Evolutionary conservation across 169 alveolate genomes (phyloP), one percentile per base, ranked within the genome.

Genomic region (Prorocentrum cordatum): DNA sequence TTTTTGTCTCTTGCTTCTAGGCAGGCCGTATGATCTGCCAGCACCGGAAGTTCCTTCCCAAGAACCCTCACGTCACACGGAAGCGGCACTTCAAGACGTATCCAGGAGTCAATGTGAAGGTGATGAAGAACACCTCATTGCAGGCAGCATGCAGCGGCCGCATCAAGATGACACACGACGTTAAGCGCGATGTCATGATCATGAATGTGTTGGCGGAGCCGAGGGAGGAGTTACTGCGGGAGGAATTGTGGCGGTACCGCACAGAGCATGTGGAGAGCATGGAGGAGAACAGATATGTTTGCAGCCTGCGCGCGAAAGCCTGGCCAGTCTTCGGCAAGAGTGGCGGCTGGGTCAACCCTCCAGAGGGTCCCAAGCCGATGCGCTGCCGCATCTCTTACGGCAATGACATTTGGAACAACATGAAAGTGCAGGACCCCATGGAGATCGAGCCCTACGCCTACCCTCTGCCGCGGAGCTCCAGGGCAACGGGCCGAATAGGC

Each of bases 171-270:
- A 95, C 96, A 14, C 96, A 94, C 54, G 96, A 94, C 71, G 93
- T 92, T n/a, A 0, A 73, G 24, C 94, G 94, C 82, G 92, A 95
- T 79, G 93, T 94, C 14, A 83, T 93, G 58, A 89, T 95, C 58
- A 95, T 94, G 35, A 95, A 95, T 89, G 96, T 95, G 31, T 83
- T 95, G n/a, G 96, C 96, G 26, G 72, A 75, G 72, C 71, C 86
- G 0, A 33, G 86, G 26, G 71, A 50, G 4, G 73, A 95, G 83
- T 92, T 95, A 31, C 88, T 93, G 42, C 92, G 94, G 67, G 95
- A 93, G 0, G 97, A 95, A 66, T 84, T 94, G 45, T 95, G 96
- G 96, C 73, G 98, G 27, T 95, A 95, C 84, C 91, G 98, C 24
- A 95, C 96, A 2, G 98, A 95, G 85, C 97, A 94, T 85, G 96